Percentiles rank a stretch among this genome's conserved stretches.
phyloP scores from a whole-genome alignment of 441 rosid species.

The Euphorbia celastroides region DNA sequence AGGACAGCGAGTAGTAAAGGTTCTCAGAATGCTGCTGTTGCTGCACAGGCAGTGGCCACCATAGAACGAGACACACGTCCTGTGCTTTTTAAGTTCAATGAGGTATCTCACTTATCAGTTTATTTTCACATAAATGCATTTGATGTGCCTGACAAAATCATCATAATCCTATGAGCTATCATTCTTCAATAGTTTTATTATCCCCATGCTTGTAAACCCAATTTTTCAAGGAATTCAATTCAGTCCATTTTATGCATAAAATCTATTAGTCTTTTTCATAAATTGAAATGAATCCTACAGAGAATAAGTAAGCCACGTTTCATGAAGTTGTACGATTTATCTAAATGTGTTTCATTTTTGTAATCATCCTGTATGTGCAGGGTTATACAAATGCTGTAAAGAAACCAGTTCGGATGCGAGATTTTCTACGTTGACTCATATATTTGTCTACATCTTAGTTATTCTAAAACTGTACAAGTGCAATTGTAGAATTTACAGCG shows the following conservation, averaged over 20 bases:
- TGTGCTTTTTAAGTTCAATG: constrained; percentile 81
- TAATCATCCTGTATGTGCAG: constrained; percentile 25
- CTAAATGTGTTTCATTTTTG: no score
- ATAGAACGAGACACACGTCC: constrained; percentile 67
- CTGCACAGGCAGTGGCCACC: constrained; percentile 36
- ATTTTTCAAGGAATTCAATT: no score
- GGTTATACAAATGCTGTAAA: constrained; percentile 93
- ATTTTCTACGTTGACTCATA: constrained; percentile 44
- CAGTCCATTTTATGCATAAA: no score
- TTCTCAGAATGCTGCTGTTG: constrained; percentile 38
- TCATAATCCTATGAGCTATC: neutral
- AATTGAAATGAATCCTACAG: no score
- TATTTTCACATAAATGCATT: neutral
- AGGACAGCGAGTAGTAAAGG: constrained; percentile 46
- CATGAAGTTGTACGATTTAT: no score
- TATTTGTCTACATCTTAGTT: neutral
- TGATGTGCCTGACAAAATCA: neutral
- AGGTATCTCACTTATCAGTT: constrained; percentile 40
- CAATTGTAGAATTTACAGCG: neutral
- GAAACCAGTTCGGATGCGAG: constrained; percentile 80
- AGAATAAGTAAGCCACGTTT: no score
- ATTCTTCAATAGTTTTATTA: neutral
- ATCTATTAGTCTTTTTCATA: no score
- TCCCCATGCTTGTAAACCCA: no score
- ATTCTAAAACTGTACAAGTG: neutral